Evolutionary conservation across 352 stramenopile genomes (phyloP), one percentile per base, ranked within the genome.

Genomic region (Globisporangium parvum): DNA sequence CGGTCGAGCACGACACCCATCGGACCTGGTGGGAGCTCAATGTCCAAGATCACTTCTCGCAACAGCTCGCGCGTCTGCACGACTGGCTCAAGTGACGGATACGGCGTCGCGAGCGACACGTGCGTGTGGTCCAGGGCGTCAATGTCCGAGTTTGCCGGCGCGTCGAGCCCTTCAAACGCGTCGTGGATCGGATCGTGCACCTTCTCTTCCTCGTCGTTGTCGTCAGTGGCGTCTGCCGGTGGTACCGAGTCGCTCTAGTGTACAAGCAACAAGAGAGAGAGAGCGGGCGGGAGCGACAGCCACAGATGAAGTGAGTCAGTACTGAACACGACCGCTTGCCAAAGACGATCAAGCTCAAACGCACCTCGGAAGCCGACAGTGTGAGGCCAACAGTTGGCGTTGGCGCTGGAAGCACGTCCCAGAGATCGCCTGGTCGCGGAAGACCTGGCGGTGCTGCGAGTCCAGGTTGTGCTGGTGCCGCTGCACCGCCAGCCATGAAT

Each of bases 1-100:
- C 79, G 77, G 54, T 94, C 85, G 18, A 94, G 66, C 65, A 93
- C 75, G 41, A 94, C 66, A 23, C 85, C 85, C 80, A 94, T 92
- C 0, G 85, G 82, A 54, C 85, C 85, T 23, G 82, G 68, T 9
- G 82, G 82, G 0, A 94, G 64, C 12, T 94, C 85, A 11, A 91
- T 80, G 62, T 94, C 85, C 14, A 94, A 49, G 53, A 93, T 78
- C 12, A 93, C 80, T 68, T 94, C 85, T 23, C 79, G 78, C 24
- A 87, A 59, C 6, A 73, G 69, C 31, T 87, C 77, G 23, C 54
- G 78, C n/a, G 67, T 60, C 44, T 63, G 56, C 59, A 47, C 37
- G 58, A 37, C 52, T 46, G 68, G 53, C 60, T 72, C 47, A 53
- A 51, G 23, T 56, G 69, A 52, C 53, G 69, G 47, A 26, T 63